Percentiles rank a stretch among this genome's conserved stretches.
phyloP scores from a whole-genome alignment of 192 early-diverging fungal species.

The Coemansia sp. region DNA sequence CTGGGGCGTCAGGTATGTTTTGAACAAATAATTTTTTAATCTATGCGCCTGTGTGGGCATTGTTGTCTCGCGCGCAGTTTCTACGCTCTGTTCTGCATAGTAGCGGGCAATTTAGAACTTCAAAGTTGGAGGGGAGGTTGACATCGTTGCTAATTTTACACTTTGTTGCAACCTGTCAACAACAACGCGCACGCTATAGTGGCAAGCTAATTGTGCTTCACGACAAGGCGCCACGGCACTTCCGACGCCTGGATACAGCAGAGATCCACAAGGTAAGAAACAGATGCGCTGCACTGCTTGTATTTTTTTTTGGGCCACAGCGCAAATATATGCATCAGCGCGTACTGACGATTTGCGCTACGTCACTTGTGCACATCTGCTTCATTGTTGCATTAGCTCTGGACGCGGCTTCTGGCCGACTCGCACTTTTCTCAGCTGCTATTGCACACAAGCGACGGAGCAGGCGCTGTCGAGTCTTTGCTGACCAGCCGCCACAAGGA shows the following conservation, averaged over 20 bases:
- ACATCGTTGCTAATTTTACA: not conserved
- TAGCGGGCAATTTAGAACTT: not conserved
- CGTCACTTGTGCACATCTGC: not conserved
- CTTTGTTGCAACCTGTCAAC: conserved; percentile 17
- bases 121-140: not conserved
- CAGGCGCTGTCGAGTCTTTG: conserved; percentile 16
- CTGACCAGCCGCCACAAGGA: conserved; percentile 24
- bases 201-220: conserved; percentile 78
- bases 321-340: not conserved
- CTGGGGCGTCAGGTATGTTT: conserved; percentile 67
- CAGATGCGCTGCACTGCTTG: conserved; percentile 2
- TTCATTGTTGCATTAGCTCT: conserved; percentile 34
- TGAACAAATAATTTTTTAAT: conserved; percentile 11
- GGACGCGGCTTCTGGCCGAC: conserved; percentile 38
- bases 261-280: conserved; percentile 67
- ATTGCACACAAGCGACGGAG: not conserved
- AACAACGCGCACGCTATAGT: conserved; percentile 19
- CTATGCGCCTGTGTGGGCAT: conserved; percentile 10
- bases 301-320: not conserved
- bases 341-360: not conserved
- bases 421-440: conserved; percentile 34
- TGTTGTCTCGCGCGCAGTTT: not conserved
- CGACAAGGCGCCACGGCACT: conserved; percentile 82
- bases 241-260: conserved; percentile 61
- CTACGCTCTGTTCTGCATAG: not conserved